phyloP scores from a whole-genome alignment of 2,329 filamentous ascomycete genomes.

The Penicillium paneum region DNA sequence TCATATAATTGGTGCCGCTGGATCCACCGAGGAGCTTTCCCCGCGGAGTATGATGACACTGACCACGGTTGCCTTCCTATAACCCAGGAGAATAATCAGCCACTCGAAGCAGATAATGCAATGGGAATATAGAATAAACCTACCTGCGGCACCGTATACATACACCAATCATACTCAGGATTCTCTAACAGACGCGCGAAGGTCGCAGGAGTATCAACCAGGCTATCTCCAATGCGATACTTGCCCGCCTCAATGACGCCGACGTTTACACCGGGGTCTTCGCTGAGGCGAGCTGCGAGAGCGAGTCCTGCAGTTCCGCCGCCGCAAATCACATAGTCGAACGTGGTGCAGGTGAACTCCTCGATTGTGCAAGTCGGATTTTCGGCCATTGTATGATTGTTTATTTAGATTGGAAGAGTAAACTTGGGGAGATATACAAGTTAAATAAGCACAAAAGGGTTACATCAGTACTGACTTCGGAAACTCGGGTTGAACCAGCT shows the following conservation, averaged over 20 bases:
- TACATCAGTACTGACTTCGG: too few relatives aligned
- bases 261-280: conserved; percentile 42
- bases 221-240: conserved; percentile 29
- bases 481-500: background rate
- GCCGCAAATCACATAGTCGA: conserved; percentile 46
- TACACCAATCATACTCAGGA: conserved; percentile 38
- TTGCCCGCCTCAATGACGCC: conserved; percentile 47
- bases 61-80: conserved; percentile 21
- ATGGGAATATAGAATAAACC: background rate
- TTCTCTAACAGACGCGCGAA: conserved; percentile 28
- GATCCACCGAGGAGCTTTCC: conserved; percentile 37
- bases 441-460: background rate
- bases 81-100: background rate
- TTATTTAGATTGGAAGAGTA: background rate
- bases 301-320: conserved; percentile 55
- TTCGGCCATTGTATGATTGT: background rate
- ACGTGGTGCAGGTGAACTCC: conserved; percentile 14
- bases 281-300: conserved; percentile 42
- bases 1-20: conserved; percentile 37
- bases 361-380: conserved; percentile 10
- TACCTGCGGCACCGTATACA: conserved; percentile 29
- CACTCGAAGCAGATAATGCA: background rate
- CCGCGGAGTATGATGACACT: conserved; percentile 26
- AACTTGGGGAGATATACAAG: background rate
- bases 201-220: conserved; percentile 26